Base-by-base conservation (phyloP, 805 yeast species). In the Nakazawaea sp. region DNA sequence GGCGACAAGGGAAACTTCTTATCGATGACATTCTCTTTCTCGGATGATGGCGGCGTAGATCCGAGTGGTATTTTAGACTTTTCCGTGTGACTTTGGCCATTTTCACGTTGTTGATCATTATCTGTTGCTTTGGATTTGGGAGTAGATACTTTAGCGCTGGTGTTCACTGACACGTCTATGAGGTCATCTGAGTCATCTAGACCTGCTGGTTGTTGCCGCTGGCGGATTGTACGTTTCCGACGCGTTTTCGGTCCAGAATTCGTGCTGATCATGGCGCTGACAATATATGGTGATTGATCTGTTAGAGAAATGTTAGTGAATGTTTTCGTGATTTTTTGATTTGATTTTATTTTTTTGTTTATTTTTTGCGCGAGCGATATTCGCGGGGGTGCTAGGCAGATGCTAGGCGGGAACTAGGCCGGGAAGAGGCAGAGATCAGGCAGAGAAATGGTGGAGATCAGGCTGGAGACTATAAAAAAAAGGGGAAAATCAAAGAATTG, bases 191-290 rank as follows among this genome's bases (percentile, higher is more conserved):
- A 16, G 6, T 24, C 23, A n/a, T 36, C 36, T 13, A 31, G 25
- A 16, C 27, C 21, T 4, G 26, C 12, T 8, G 12, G 26, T 17
- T 35, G 29, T 8, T 19, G 32, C 15, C 41, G 21, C 17, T 37
- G 36, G 13, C 41, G 36, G 6, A 37, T 37, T 3, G 41, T 37
- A 18, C 41, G 32, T 23, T 37, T 37, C 5, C 41, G 41, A 11
- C 36, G 33, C 8, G 24, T 31, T 6, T 17, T 23, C 6, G 30
- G 13, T 8, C n/a, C 30, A 9, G 20, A 6, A 18, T 24, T 25
- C 11, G 34, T 36, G 18, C 35, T 30, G 21, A 36, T 36, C 40
- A 36, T 36, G 13, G 4, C 11, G 18, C n/a, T 6, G n/a, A n/a
- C n/a, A n/a, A n/a, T n/a, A n/a, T n/a, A n/a, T n/a, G n/a, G n/a